Percentiles rank a stretch among this genome's conserved stretches.
Conservation (phyloP, 208 protist genomes). For the Acanthamoeba culbertsoni region DNA sequence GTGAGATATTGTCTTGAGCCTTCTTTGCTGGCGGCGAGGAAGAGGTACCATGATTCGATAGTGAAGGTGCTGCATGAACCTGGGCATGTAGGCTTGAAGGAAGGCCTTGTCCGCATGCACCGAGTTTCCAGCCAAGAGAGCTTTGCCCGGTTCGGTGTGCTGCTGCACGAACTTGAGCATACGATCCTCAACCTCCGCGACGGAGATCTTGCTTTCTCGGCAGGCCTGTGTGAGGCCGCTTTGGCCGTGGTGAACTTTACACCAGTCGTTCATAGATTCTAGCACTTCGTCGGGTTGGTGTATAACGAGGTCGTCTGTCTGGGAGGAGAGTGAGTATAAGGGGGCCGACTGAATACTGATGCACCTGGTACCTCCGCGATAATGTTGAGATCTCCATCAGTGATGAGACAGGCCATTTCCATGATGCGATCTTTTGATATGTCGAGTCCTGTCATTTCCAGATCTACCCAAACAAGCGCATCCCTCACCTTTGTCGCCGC, state of each 20-base stretch:
- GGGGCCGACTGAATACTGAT: neutral
- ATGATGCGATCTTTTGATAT: slow-evolving; percentile 70
- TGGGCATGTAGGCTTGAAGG: slow-evolving; percentile 70
- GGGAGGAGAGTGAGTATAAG: neutral
- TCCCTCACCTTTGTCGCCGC: neutral
- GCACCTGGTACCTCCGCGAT: slow-evolving; percentile 53
- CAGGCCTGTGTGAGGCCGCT: slow-evolving; percentile 60
- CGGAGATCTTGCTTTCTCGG: slow-evolving; percentile 61
- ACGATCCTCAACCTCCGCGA: slow-evolving; percentile 66
- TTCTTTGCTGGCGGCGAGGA: neutral
- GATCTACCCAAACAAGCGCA: slow-evolving; percentile 76
- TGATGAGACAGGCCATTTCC: slow-evolving; percentile 78
- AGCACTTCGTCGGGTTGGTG: slow-evolving; percentile 67
- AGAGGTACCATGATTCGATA: slow-evolving; percentile 74
- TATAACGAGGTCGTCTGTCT: slow-evolving; percentile 60
- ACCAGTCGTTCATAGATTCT: slow-evolving; percentile 81
- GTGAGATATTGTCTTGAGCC: neutral
- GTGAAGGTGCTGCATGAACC: slow-evolving; percentile 71
- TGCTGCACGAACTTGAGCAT: slow-evolving; percentile 73
- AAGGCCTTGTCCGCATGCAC: slow-evolving; percentile 77
- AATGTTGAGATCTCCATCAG: slow-evolving; percentile 73
- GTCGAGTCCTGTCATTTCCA: slow-evolving; percentile 82
- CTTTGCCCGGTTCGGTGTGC: neutral
- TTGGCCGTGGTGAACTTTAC: slow-evolving; percentile 76
- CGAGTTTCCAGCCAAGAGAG: slow-evolving; percentile 74